Conservation (phyloP, 75 land plant genomes). For the Cryptomeria japonica region DNA sequence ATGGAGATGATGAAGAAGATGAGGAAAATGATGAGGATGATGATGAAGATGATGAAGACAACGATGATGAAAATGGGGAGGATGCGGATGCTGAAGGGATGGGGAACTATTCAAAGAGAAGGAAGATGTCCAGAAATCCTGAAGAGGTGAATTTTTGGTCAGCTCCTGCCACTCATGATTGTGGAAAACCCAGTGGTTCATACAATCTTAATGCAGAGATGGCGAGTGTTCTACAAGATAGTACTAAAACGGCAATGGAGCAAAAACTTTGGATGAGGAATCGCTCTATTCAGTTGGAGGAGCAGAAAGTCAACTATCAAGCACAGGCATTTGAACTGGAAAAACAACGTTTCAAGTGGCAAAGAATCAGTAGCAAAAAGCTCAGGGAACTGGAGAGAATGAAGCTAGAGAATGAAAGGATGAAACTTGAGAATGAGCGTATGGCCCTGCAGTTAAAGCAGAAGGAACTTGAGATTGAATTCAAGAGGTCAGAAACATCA, state of each 20-base stretch:
- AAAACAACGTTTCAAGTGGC: slow-evolving; percentile 65
- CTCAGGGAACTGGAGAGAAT: slow-evolving; percentile 61
- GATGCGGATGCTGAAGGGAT: slow-evolving; percentile 16
- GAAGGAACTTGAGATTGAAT: slow-evolving; percentile 55
- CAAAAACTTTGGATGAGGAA: slow-evolving; percentile 48
- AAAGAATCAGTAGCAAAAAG: slow-evolving; percentile 55
- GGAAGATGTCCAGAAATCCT: slow-evolving; percentile 1
- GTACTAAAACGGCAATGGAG: slow-evolving; percentile 12
- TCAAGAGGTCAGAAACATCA: slow-evolving; percentile 25
- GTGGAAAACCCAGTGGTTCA: slow-evolving; percentile 1
- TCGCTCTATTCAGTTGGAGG: slow-evolving; percentile 42
- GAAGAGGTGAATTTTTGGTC: slow-evolving; percentile 26
- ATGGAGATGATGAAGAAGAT: slow-evolving; percentile 46
- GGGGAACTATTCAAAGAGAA: slow-evolving; percentile 14
- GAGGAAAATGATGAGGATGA: slow-evolving; percentile 42
- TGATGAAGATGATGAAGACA: slow-evolving; percentile 35
- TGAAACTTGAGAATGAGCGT: slow-evolving; percentile 64
- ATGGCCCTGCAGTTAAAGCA: slow-evolving; percentile 49
- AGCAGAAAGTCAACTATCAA: slow-evolving; percentile 36
- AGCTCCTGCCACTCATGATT: slow-evolving; percentile 13
- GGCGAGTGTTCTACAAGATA: slow-evolving; percentile 12
- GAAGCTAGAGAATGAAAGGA: slow-evolving; percentile 59
- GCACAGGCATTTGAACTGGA: slow-evolving; percentile 61
- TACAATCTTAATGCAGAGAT: slow-evolving; percentile 3
- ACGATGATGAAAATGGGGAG: slow-evolving; percentile 29